Evolutionary conservation across 371 early-diverging fungal genomes (phyloP).

Genomic region (Mucor sp.): DNA sequence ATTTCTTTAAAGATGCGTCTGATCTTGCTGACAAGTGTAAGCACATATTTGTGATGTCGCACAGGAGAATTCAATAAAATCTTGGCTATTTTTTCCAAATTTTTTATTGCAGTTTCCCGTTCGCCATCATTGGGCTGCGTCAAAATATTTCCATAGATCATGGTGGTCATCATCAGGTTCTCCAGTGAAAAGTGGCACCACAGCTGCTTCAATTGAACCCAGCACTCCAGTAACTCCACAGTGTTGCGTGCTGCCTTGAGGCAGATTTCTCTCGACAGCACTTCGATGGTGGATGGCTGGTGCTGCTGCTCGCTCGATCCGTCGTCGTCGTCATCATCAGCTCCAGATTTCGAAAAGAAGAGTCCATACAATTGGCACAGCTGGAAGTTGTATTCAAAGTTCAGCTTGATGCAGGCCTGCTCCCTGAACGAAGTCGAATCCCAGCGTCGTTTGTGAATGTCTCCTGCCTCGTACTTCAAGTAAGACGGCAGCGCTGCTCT

Average conservation of each 20-base stretch:
- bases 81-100: conserved; percentile 30
- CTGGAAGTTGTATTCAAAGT: conserved; percentile 53
- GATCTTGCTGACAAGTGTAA: conserved; percentile 29
- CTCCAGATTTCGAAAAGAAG: conserved; percentile 27
- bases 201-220: conserved; percentile 36
- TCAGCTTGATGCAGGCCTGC: conserved; percentile 51
- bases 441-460: conserved; percentile 29
- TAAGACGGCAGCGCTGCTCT: conserved; percentile 35
- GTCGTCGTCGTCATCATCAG: not conserved
- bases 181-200: conserved; percentile 59
- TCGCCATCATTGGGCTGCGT: conserved; percentile 19
- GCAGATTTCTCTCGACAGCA: conserved; percentile 34
- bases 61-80: conserved; percentile 37
- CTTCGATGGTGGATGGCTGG: conserved; percentile 27
- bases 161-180: conserved; percentile 39
- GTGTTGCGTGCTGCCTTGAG: conserved; percentile 39
- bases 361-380: conserved; percentile 45
- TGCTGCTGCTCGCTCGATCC: not conserved
- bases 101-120: conserved; percentile 18
- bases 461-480: conserved; percentile 32
- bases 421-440: conserved; percentile 39
- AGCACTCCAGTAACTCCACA: conserved; percentile 42
- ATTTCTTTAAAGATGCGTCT: conserved; percentile 15
- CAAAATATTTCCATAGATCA: conserved; percentile 31
- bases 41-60: conserved; percentile 42